Conservation (phyloP, 768 basidiomycete genomes). For the Podaxis carcinomalis region DNA sequence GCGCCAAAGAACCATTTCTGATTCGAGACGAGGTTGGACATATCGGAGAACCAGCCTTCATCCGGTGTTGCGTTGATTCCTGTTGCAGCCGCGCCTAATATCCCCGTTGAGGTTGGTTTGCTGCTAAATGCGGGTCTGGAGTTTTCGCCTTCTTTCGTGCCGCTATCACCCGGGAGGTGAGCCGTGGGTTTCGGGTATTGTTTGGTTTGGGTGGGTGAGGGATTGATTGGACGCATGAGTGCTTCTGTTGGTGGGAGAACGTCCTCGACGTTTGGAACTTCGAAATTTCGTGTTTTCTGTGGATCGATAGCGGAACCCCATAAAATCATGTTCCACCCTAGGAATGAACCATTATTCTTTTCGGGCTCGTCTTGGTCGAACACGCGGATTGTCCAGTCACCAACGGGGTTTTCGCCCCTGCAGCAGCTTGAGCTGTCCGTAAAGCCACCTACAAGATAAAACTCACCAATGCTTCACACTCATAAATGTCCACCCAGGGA, state of each 20-base stretch:
- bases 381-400: conserved; percentile 87
- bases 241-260: conserved; percentile 41
- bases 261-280: conserved; percentile 50
- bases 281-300: conserved; percentile 55
- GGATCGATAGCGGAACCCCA: conserved; percentile 89
- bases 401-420: conserved; percentile 92
- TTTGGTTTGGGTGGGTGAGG: conserved; percentile 44
- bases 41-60: conserved; percentile 81
- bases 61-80: conserved; percentile 57
- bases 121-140: conserved; percentile 65
- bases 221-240: conserved; percentile 30
- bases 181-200: conserved; percentile 81
- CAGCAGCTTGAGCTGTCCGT: conserved; percentile 11
- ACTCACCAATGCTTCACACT: conserved; percentile 93
- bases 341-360: conserved; percentile 58
- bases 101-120: conserved; percentile 16
- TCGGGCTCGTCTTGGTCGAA: conserved; percentile 66
- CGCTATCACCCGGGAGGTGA: conserved; percentile 85
- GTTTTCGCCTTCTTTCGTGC: conserved; percentile 73
- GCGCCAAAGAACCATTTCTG: conserved; percentile 92
- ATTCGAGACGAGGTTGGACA: conserved; percentile 66
- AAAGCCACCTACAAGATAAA: background rate
- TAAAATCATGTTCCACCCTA: conserved; percentile 89
- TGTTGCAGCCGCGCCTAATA: conserved; percentile 26
- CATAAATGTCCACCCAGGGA: conserved; percentile 98